These are phyloP conservation scores for Drechslerella stenobrocha DNA, from an alignment of 2,329 filamentous ascomycete species.

Conservation along the genomic window DNA sequence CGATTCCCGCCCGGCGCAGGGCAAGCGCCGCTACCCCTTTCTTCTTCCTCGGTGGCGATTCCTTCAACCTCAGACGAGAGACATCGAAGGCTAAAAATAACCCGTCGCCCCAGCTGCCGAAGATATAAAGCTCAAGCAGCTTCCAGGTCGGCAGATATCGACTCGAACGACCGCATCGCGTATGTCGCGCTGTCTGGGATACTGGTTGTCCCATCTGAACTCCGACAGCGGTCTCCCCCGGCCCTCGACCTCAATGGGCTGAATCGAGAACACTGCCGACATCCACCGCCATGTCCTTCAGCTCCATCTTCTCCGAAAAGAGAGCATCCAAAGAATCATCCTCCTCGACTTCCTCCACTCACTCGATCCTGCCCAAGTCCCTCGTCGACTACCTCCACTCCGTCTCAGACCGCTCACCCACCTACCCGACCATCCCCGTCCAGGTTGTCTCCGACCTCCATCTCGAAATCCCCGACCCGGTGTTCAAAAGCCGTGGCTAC, in stretches of 20 bases:
- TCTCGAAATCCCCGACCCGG: constrained; percentile 58
- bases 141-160: constrained; percentile 1
- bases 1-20: constrained; percentile 38
- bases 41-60: constrained; percentile 28
- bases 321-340: constrained; percentile 43
- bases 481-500: constrained; percentile 54
- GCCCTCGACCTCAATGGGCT: constrained; percentile 44
- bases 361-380: constrained; percentile 45
- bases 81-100: constrained; percentile 16
- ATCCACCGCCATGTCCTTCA: constrained; percentile 47
- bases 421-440: constrained; percentile 51
- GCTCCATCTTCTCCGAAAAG: constrained; percentile 47
- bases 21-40: constrained; percentile 47
- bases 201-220: constrained; percentile 30
- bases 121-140: constrained; percentile 10
- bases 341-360: constrained; percentile 39
- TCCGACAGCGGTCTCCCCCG: constrained; percentile 25
- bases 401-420: constrained; percentile 36
- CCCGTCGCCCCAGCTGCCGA: constrained; percentile 8
- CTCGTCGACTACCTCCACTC: constrained; percentile 47
- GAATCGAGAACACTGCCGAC: constrained; percentile 27
- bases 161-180: constrained; percentile 2
- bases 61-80: constrained; percentile 42
- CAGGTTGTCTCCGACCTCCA: constrained; percentile 62
- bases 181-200: constrained; percentile 31